phyloP scores from a whole-genome alignment of 345 rosid genomes.

The Salix koriyanagi region DNA sequence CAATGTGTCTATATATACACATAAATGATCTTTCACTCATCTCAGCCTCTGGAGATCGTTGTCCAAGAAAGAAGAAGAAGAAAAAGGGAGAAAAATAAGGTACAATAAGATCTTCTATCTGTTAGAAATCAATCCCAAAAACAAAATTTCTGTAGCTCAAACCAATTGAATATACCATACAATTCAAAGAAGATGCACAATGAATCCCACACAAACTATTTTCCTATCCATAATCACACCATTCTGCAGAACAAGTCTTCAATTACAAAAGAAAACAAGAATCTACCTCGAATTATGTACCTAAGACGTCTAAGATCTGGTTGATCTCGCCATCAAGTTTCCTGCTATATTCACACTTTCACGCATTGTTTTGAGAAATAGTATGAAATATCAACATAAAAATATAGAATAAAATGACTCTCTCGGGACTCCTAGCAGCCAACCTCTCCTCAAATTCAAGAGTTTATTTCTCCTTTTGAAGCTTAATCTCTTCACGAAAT shows the following conservation, averaged over 20 bases:
- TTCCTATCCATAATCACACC: background rate
- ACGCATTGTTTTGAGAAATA: background rate
- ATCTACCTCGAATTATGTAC: background rate
- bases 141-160: no score
- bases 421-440: constrained; percentile 48
- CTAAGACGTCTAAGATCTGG: background rate
- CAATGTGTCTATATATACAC: no score
- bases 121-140: no score
- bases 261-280: background rate
- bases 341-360: background rate
- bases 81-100: no score
- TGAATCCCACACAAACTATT: no score
- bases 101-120: no score
- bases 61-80: no score
- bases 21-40: no score
- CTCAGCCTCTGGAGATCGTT: no score
- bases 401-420: background rate
- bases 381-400: background rate
- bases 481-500: constrained; percentile 56
- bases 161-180: no score
- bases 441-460: constrained; percentile 69
- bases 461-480: constrained; percentile 58
- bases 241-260: background rate
- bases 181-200: no score
- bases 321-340: background rate